These are phyloP conservation scores for Entomortierella parvispora DNA, from an alignment of 192 early-diverging fungal genomes.

Conservation along the genomic window DNA sequence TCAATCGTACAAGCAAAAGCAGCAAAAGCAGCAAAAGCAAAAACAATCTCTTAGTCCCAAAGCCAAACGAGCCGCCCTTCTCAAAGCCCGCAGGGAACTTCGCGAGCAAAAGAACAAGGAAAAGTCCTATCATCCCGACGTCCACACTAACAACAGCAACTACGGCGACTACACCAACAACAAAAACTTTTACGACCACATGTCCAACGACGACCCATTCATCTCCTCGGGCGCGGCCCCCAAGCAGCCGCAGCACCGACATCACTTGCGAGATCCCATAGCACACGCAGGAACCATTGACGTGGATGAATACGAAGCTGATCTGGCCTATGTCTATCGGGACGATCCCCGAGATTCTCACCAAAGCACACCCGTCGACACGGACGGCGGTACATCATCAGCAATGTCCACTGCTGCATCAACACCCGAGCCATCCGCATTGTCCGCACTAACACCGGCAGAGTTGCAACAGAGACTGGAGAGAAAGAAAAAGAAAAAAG, in stretches of 20 bases:
- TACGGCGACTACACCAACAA: background rate
- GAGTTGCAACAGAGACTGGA: background rate
- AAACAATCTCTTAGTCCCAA: background rate
- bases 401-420: background rate
- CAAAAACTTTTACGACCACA: background rate
- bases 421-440: background rate
- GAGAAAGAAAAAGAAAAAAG: background rate
- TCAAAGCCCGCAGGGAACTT: too few species aligned
- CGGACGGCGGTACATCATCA: background rate
- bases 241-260: background rate
- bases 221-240: background rate
- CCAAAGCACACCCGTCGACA: background rate
- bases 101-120: too few species aligned
- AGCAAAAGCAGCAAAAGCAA: slow-evolving; percentile 1
- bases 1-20: background rate
- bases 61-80: too few species aligned
- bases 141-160: slow-evolving; percentile 2
- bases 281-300: slow-evolving; percentile 18
- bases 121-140: too few species aligned
- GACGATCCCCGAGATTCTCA: background rate
- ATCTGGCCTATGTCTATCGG: background rate
- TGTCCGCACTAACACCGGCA: background rate
- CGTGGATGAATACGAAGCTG: slow-evolving; percentile 24
- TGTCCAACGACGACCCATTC: background rate
- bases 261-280: background rate